Base-by-base conservation (phyloP, 1,284 basidiomycete genomes). In the Melampsora larici-populina region DNA sequence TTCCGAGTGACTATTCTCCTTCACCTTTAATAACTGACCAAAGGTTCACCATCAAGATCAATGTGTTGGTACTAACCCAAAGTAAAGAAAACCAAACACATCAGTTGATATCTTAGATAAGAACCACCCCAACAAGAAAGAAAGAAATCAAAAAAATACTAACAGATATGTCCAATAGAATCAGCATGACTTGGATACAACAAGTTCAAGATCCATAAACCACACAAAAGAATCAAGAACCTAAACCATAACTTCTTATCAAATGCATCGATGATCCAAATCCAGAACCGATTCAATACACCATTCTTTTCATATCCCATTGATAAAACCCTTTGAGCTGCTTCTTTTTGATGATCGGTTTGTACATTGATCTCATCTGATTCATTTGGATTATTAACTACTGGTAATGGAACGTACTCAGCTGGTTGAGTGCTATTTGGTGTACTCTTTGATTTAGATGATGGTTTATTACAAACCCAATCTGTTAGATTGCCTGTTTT, bases 381-480 rank as follows among this genome's bases (percentile, higher is more conserved):
- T 24, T n/a, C 29, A 2, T 17, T 24, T n/a, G 55, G 55, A 29
- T 58, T 58, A 5, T 58, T 58, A 11, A 58, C 29, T 21, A 29
- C 29, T 1, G 55, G 55, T 58, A 58, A 58, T n/a, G 55, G 55
- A 29, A 58, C 18, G 55, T 58, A 58, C 8, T 58, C 55, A 24
- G 55, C 1, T 7, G 55, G n/a, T n/a, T 58, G 55, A n/a, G 21
- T 58, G 0, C 21, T 1, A 24, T 58, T 58, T 13, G 55, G 9
- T 29, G 55, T 58, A n/a, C 4, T 11, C 29, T 58, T 58, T 11
- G 55, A 15, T 29, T 58, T 58, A n/a, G 55, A 58, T 58, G 55
- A 58, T 17, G 68, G 76, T 55, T 78, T 78, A 26, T 65, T 40
- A 24, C 68, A 78, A 9, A 78, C 46, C 76, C 76, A 78, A 51